Evolutionary conservation across 495 filamentous ascomycete genomes (phyloP).

Genomic region (Hypoxylon trugodes): DNA sequence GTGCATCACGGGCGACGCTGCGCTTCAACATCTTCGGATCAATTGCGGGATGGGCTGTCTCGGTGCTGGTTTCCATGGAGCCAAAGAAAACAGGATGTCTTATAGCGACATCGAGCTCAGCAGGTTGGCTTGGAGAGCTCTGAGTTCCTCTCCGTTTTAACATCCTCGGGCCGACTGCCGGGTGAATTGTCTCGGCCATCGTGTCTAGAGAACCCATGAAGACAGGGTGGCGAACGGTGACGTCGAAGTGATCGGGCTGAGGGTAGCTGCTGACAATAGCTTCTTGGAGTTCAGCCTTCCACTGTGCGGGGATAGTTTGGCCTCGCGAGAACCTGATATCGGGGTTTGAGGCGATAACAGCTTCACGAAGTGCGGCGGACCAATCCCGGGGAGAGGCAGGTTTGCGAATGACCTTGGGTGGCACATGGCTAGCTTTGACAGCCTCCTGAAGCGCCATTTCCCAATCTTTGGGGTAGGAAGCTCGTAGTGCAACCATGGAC

Average conservation of each 20-base stretch:
- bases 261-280: conserved; percentile 32
- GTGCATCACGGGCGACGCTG: not conserved
- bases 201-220: conserved; percentile 48
- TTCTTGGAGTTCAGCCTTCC: conserved; percentile 37
- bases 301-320: conserved; percentile 29
- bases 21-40: not conserved
- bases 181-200: conserved; percentile 46
- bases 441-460: conserved; percentile 24
- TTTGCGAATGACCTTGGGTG: conserved; percentile 22
- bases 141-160: conserved; percentile 15
- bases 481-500: conserved; percentile 30
- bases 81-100: conserved; percentile 51
- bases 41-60: conserved; percentile 47
- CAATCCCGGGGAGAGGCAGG: conserved; percentile 43
- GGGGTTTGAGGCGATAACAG: conserved; percentile 42
- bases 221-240: conserved; percentile 50
- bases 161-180: conserved; percentile 38
- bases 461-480: conserved; percentile 37
- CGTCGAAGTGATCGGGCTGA: conserved; percentile 34
- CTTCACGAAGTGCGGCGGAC: conserved; percentile 47
- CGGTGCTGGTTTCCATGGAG: conserved; percentile 42
- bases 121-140: not conserved
- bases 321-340: conserved; percentile 33
- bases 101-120: conserved; percentile 40
- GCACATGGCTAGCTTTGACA: conserved; percentile 18